Evolutionary conservation across 1,284 basidiomycete genomes (phyloP), one percentile per base, ranked within the genome.

Genomic region (Cryptococcus deneoformans): DNA sequence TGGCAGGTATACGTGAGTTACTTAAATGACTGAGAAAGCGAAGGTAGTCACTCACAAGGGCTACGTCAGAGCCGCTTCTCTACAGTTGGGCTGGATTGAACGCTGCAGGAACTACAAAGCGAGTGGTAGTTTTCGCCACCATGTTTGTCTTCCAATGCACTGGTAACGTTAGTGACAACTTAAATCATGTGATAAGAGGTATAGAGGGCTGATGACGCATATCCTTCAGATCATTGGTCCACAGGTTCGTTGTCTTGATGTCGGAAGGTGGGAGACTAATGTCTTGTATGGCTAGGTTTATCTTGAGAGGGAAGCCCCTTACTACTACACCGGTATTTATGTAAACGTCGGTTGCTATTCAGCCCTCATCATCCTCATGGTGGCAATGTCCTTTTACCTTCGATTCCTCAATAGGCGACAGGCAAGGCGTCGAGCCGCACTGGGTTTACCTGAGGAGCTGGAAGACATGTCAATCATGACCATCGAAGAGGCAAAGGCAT

Each of bases 381-480:
- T 74, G 50, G 51, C 62, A 16, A 73, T 73, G 71, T 72, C 68
- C 43, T 67, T 66, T 59, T 69, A 76, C 64, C 72, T 76, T 35
- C 51, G 53, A 16, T 39, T 49, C 46, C 70, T 76, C 50, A 76
- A 75, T 67, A 55, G 53, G 35, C 61, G 61, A 47, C 70, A 76
- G 53, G 70, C 71, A 57, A 60, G 61, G 1, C 57, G 67, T 35
- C 64, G 75, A 24, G 62, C 69, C 56, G 72, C 72, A 24, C 52
- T 74, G 35, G 75, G 75, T 46, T 56, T 71, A 37, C 69, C 71
- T 5, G 68, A 62, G 38, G 57, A 71, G 35, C 47, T 75, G 55
- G 69, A 73, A 60, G 75, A 76, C 58, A 72, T 69, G 29, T 73
- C 70, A 50, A 49, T 49, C 12, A 49, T 49, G 47, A 14, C 5